Conservation (phyloP, 2,329 filamentous ascomycete species). For the Bipolaris zeicola region DNA sequence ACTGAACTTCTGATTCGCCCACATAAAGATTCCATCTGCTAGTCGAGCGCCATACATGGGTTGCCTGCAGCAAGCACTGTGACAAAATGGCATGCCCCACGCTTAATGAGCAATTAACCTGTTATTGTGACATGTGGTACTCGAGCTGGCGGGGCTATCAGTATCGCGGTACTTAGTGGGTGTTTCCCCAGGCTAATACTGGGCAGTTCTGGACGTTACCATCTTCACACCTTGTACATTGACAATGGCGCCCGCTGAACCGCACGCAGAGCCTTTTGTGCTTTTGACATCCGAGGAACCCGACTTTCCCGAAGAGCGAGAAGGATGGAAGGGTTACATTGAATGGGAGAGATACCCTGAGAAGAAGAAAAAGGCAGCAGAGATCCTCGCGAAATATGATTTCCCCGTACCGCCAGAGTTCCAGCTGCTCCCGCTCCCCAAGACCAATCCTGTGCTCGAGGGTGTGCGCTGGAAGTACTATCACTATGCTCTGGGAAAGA, state of each 20-base stretch:
- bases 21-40: background rate
- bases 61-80: slow-evolving; percentile 2
- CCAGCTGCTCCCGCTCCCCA: slow-evolving; percentile 50
- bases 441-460: slow-evolving; percentile 52
- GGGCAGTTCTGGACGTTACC: background rate
- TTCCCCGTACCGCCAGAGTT: slow-evolving; percentile 57
- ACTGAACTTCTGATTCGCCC: slow-evolving; percentile 10
- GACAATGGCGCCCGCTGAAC: slow-evolving; percentile 43
- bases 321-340: slow-evolving; percentile 64
- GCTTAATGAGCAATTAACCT: slow-evolving; percentile 13
- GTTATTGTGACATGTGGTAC: slow-evolving; percentile 17
- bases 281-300: slow-evolving; percentile 33
- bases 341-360: slow-evolving; percentile 61
- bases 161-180: background rate
- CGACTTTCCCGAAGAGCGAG: slow-evolving; percentile 51
- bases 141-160: slow-evolving; percentile 1
- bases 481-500: slow-evolving; percentile 51
- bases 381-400: slow-evolving; percentile 59
- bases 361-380: slow-evolving; percentile 65
- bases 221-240: background rate
- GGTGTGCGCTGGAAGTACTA: slow-evolving; percentile 56
- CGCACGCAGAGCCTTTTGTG: slow-evolving; percentile 36
- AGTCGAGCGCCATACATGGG: slow-evolving; percentile 5
- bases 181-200: background rate
- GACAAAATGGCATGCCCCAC: slow-evolving; percentile 1